Percentiles rank a stretch among this genome's conserved stretches.
Conservation (phyloP, 192 early-diverging fungal genomes). For the Linnemannia elongata region DNA sequence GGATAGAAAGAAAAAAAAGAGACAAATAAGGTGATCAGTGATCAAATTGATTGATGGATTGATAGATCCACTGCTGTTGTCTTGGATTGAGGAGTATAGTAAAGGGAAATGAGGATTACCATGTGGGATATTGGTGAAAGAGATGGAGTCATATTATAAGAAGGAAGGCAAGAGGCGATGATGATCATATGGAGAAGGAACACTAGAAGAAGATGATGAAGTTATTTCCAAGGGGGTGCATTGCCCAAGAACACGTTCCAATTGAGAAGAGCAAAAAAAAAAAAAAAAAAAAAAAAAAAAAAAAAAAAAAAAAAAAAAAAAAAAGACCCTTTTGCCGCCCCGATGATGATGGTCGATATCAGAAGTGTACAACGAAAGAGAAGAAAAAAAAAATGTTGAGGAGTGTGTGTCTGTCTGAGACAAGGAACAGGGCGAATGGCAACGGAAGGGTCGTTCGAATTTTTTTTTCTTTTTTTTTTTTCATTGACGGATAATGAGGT, state of each 20-base stretch:
- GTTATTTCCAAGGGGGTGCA: neutral
- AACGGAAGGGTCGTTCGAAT: neutral
- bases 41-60: neutral
- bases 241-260: neutral
- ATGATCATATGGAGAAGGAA: neutral
- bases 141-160: neutral
- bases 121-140: neutral
- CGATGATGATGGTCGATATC: too few relatives aligned
- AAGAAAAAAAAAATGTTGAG: too few relatives aligned
- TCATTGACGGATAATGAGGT: neutral
- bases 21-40: neutral
- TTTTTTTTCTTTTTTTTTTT: neutral
- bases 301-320: neutral
- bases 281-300: too few relatives aligned
- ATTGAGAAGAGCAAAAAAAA: too few relatives aligned
- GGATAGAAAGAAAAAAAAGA: neutral
- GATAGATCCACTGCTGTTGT: neutral
- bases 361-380: too few relatives aligned
- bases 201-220: neutral
- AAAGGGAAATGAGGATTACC: neutral
- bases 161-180: neutral
- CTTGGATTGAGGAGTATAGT: neutral
- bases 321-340: too few relatives aligned
- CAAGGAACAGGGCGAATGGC: conserved; percentile 1
- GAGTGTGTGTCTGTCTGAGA: neutral